phyloP scores from a whole-genome alignment of 176 grass and related monocot genomes.

The Triticum aestivum region IWGSC_CS_RefSeq_v2.1 NC_057796.1:350343029-350343528 shows the following conservation, averaged over 20 bases:
- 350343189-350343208: neutral
- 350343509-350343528: slow-evolving; percentile 41
- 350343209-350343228: neutral
- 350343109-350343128: slow-evolving; percentile 74
- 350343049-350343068: slow-evolving; percentile 73
- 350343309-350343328: slow-evolving; percentile 67
- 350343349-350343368: slow-evolving; percentile 85
- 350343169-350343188: slow-evolving; percentile 54
- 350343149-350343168: slow-evolving; percentile 38
- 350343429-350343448: slow-evolving; percentile 54
- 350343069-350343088: slow-evolving; percentile 30
- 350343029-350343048: slow-evolving; percentile 65
- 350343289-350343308: slow-evolving; percentile 23
- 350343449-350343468: slow-evolving; percentile 32
- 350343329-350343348: slow-evolving; percentile 60
- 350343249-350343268: slow-evolving; percentile 42
- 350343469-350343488: slow-evolving; percentile 23
- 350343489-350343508: slow-evolving; percentile 62
- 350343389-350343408: slow-evolving; percentile 47
- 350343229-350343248: neutral
- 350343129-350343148: slow-evolving; percentile 64
- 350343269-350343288: slow-evolving; percentile 63
- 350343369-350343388: slow-evolving; percentile 55
- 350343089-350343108: slow-evolving; percentile 54
- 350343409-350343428: slow-evolving; percentile 57